Evolutionary conservation across 1,284 basidiomycete genomes (phyloP), one percentile per base, ranked within the genome.

Genomic region (Erythrobasidium hasegawianum): DNA sequence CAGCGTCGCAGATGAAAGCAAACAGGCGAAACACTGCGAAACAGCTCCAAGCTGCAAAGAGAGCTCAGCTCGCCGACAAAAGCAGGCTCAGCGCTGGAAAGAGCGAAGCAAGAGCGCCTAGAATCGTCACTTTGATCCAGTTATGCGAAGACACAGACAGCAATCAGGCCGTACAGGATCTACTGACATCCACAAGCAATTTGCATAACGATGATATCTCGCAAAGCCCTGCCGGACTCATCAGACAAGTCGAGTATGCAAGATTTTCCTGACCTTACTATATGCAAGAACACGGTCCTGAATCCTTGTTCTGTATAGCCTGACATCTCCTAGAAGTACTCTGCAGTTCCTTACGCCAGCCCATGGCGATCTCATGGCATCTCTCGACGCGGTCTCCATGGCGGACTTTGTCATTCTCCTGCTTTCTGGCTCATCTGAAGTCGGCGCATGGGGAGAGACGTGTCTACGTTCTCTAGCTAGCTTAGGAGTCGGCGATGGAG

Each of bases 321-420:
- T 71, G 14, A 69, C 62, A 38, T 69, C 69, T 33, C 43, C 57
- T 38, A 24, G 50, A 77, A 90, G 93, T 0, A 88, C 86, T 2
- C 79, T 97, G 0, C 92, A 96, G 74, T 87, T 96, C 76, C 81
- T 93, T 59, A 84, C 86, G 14, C 59, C 81, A 81, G 72, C 73
- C 2, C 73, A 76, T 68, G 75, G 73, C 40, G 74, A 74, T 2
- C 74, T 92, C 45, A 94, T 90, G 75, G 83, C 86, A 1, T 84
- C 89, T 0, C 82, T 98, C 40, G 93, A 97, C 75, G 87, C 88
- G 0, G 88, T 87, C 74, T 87, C 92, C 75, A 88, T 86, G 1
- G 89, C 92, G 11, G 95, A 98, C 79, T 97, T 96, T 74, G 86
- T 94, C 47, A 81, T 97, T 13, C 85, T 96, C 69, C 82, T 88